phyloP scores from a whole-genome alignment of 306 rosid species.

The Gillenia trifoliata region DNA sequence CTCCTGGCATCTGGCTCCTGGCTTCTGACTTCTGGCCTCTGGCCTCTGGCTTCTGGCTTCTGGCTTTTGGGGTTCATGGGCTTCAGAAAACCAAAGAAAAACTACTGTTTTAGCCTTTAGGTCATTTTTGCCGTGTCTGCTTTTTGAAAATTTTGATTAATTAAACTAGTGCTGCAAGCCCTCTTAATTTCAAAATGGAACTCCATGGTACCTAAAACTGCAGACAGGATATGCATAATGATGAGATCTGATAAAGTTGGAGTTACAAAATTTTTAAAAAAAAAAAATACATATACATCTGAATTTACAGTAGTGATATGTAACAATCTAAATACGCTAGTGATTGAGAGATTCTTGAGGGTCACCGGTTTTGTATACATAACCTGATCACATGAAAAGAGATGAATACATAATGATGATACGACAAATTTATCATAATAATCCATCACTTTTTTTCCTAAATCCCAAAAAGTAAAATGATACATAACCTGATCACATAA shows the following conservation, averaged over 20 bases:
- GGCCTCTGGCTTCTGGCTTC: not conserved
- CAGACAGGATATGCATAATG: not conserved
- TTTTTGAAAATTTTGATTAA: not conserved
- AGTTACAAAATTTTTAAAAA: too few relatives aligned
- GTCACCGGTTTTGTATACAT: not conserved
- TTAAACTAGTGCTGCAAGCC: not conserved
- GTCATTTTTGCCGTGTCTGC: not conserved
- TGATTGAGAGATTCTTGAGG: not conserved
- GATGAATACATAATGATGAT: too few relatives aligned
- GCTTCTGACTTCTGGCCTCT: too few relatives aligned
- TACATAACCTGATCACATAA: too few relatives aligned
- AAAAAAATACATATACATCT: not conserved
- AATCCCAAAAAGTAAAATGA: too few relatives aligned
- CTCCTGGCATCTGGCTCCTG: too few relatives aligned
- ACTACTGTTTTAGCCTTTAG: not conserved
- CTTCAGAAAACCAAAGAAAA: not conserved
- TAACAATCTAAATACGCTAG: not conserved
- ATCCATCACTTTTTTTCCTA: not conserved
- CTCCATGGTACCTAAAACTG: not conserved
- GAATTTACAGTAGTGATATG: not conserved
- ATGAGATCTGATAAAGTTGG: not conserved
- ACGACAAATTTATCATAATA: not conserved
- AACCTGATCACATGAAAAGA: too few relatives aligned
- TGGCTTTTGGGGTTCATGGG: not conserved
- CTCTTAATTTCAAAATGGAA: not conserved